A percentile compares a stretch with the other conserved stretches of the same genome.
Evolutionary conservation across 257 asterid genomes (phyloP).

Genomic region (Primulina huaijiensis): DNA sequence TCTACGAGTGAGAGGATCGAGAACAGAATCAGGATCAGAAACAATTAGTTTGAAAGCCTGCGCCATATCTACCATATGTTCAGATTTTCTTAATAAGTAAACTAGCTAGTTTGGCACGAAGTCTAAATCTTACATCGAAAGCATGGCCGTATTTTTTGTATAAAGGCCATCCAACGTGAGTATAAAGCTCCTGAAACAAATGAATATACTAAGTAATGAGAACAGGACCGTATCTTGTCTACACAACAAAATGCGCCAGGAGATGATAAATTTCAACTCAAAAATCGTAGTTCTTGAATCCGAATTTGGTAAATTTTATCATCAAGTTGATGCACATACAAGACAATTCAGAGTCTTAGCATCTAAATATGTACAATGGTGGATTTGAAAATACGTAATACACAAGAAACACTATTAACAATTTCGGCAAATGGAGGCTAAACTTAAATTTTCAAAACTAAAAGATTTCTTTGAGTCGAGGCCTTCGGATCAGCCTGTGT

Average conservation of each 20-base stretch:
- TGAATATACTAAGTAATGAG: neutral
- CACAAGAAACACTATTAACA: too few species aligned
- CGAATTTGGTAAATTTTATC: too few species aligned
- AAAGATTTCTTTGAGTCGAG: too few species aligned
- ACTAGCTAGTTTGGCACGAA: neutral
- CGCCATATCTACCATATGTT: neutral
- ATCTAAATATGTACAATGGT: too few species aligned
- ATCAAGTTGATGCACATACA: too few species aligned
- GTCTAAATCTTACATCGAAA: constrained; percentile 38
- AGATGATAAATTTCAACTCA: too few species aligned
- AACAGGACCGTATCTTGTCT: neutral
- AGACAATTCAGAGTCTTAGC: too few species aligned
- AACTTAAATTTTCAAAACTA: too few species aligned
- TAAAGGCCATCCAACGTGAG: constrained; percentile 55
- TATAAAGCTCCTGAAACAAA: constrained; percentile 38
- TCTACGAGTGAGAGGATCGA: constrained; percentile 44
- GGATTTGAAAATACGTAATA: too few species aligned
- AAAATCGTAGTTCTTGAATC: too few species aligned
- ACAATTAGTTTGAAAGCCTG: constrained; percentile 52
- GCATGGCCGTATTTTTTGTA: constrained; percentile 54
- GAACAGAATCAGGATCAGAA: constrained; percentile 49
- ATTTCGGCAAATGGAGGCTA: too few species aligned
- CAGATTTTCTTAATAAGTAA: neutral
- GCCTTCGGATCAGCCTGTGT: neutral
- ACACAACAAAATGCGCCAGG: neutral